A percentile compares a stretch with the other conserved stretches of the same genome.
These are phyloP conservation scores for Trichosporon ovoides DNA, from an alignment of 1,284 basidiomycete species.

Conservation along the genomic window DNA sequence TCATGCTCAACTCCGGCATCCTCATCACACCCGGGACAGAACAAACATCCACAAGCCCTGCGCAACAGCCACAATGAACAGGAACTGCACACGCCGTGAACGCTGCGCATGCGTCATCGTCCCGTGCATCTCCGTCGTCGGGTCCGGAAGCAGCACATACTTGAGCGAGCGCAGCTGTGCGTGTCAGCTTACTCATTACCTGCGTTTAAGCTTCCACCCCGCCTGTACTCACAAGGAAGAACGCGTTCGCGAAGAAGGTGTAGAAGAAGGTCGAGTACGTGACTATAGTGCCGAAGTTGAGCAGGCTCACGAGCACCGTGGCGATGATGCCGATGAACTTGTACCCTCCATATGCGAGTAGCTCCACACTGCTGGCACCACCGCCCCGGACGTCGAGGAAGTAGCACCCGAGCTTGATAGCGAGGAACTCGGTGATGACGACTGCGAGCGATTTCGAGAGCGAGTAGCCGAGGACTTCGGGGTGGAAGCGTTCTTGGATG, in stretches of 20 bases:
- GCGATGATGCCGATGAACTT: constrained; percentile 74
- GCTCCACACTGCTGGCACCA: constrained; percentile 59
- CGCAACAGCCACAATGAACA: constrained; percentile 65
- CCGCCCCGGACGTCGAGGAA: constrained; percentile 75
- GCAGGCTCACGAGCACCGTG: constrained; percentile 41
- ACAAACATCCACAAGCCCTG: constrained; percentile 80
- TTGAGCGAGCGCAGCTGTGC: constrained; percentile 77
- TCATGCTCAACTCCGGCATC: too few relatives aligned
- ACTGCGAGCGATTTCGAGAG: constrained; percentile 77
- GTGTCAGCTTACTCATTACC: background rate
- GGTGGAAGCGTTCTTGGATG: constrained; percentile 76
- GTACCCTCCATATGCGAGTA: constrained; percentile 79
- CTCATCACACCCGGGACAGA: constrained; percentile 57
- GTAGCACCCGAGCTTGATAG: constrained; percentile 87
- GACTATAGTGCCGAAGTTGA: constrained; percentile 57
- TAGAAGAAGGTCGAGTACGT: constrained; percentile 74
- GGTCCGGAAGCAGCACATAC: constrained; percentile 76
- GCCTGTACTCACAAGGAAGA: constrained; percentile 75
- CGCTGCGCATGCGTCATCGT: constrained; percentile 76
- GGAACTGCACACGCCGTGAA: constrained; percentile 72
- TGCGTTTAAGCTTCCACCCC: background rate
- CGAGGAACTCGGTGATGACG: constrained; percentile 75
- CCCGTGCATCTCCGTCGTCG: constrained; percentile 52
- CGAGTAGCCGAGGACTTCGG: constrained; percentile 80
- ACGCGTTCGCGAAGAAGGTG: constrained; percentile 79